Base-by-base conservation (phyloP, 2,329 filamentous ascomycete species). In the Verticillium albo-atrum region DNA sequence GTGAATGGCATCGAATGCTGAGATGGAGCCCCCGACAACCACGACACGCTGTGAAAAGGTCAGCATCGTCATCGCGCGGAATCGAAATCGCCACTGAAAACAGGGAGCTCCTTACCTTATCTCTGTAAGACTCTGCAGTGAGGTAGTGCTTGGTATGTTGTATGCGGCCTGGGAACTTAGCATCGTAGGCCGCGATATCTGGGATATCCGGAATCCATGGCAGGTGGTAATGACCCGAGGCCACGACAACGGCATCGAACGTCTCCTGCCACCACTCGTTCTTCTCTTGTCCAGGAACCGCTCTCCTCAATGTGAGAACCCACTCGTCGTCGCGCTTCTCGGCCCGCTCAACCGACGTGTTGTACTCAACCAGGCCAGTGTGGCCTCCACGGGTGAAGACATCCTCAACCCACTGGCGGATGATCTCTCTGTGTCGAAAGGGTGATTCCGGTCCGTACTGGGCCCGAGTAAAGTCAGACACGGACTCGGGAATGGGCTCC, bases 11-110 rank as follows among this genome's bases (percentile, higher is more conserved):
- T 89, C 87, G 27, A 84, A 80, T 0, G 82, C 86, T 0, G 86
- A 89, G 3, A 89, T 85, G 1, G 83, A 87, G 1, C 83, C 86
- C 2, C 87, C 86, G 1, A 89, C 83, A 0, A 86, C 79, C 0
- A 89, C 74, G 0, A 89, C 81, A 60, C 74, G 78, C 82, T 82
- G 14, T 32, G 30, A 14, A 6, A 14, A 3, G 4, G 30, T 32
- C 30, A 32, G 30, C 30, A 32, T 14, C 30, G 14, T n/a, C 30
- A 14, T 14, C 10, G 30, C 30, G 30, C 9, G 30, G 14, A 4
- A 32, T 32, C n/a, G n/a, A n/a, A n/a, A n/a, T n/a, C n/a, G n/a
- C n/a, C n/a, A n/a, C n/a, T n/a, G 30, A 2, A 32, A 10, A 4
- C 1, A 32, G 3, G 30, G 9, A 9, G 14, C 30, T 10, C 14